Percentiles rank a stretch among this genome's conserved stretches.
phyloP scores from a whole-genome alignment of 2,329 filamentous ascomycete genomes.

The Trichoderma koningii region DNA sequence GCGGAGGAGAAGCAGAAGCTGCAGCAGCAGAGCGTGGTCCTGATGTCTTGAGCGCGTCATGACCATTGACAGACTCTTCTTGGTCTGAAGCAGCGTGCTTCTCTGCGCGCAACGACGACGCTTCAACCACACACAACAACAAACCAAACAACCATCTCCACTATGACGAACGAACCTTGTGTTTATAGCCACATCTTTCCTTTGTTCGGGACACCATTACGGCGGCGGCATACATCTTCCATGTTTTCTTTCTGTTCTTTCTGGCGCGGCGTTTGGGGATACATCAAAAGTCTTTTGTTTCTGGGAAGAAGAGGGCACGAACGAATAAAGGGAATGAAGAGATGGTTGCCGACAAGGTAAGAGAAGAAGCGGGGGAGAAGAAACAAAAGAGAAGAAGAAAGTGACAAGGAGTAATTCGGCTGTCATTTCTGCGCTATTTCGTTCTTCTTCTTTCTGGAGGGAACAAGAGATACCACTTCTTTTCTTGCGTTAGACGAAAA shows the following conservation, averaged over 20 bases:
- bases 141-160: conserved; percentile 18
- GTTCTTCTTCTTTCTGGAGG: background rate
- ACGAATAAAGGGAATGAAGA: background rate
- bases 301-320: too few species aligned
- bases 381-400: background rate
- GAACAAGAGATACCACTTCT: conserved; percentile 12
- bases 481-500: conserved; percentile 20
- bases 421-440: background rate
- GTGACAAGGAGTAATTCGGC: conserved; percentile 17
- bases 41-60: conserved; percentile 22
- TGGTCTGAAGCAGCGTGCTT: background rate
- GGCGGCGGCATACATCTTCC: conserved; percentile 9
- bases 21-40: conserved; percentile 28
- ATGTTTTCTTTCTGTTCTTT: background rate
- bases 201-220: conserved; percentile 19
- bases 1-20: conserved; percentile 77
- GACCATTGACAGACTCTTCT: background rate
- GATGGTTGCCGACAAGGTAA: conserved; percentile 1
- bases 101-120: background rate
- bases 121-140: background rate
- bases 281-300: background rate
- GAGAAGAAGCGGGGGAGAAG: background rate
- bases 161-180: conserved; percentile 15
- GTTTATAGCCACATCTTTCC: conserved; percentile 3
- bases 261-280: conserved; percentile 18